Conservation (phyloP, 148 eudicot genomes). For the Heliamphora exappendiculata region DNA sequence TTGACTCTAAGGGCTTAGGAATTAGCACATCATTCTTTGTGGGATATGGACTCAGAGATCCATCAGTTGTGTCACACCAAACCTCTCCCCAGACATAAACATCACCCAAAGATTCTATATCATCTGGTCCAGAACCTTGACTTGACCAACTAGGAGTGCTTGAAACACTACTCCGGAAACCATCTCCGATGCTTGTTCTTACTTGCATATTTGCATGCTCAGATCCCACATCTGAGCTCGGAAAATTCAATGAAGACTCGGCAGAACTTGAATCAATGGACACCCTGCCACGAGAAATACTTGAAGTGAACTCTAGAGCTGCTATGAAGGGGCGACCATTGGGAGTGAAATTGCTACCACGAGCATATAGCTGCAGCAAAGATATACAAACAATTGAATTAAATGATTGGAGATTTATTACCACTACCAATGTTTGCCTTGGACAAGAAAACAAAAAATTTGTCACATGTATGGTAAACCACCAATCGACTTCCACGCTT, state of each 20-base stretch:
- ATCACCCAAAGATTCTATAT: constrained; percentile 76
- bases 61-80: constrained; percentile 49
- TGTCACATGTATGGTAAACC: no score
- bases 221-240: constrained; percentile 52
- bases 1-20: constrained; percentile 72
- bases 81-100: constrained; percentile 84
- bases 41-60: constrained; percentile 18
- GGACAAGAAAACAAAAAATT: neutral
- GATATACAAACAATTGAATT: constrained; percentile 4
- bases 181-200: constrained; percentile 57
- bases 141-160: constrained; percentile 76
- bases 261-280: constrained; percentile 37
- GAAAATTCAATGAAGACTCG: constrained; percentile 8
- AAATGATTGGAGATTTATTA: neutral
- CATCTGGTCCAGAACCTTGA: constrained; percentile 69
- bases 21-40: constrained; percentile 37
- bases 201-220: constrained; percentile 58
- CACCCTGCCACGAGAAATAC: constrained; percentile 35
- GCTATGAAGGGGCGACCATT: constrained; percentile 35
- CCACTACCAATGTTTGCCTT: neutral
- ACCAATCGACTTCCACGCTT: no score
- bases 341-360: constrained; percentile 30
- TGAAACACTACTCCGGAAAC: constrained; percentile 68
- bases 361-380: constrained; percentile 36
- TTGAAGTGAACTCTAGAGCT: constrained; percentile 42